Conservation (phyloP, 1,284 basidiomycete genomes). For the Boletus subluridellus region DNA sequence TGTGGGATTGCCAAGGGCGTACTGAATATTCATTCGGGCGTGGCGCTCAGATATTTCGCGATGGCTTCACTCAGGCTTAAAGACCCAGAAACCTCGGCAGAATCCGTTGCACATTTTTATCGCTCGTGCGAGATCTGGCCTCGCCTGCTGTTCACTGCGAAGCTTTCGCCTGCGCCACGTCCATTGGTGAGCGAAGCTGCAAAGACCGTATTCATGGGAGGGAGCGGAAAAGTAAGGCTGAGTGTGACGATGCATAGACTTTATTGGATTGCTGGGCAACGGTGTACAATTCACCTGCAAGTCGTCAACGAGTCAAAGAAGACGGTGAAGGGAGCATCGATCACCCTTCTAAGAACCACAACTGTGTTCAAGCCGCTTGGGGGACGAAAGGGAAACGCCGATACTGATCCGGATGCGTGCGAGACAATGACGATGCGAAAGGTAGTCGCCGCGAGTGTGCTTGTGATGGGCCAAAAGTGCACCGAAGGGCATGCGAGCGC, state of each 20-base stretch:
- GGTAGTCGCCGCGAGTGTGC: constrained; percentile 60
- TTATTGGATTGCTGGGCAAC: constrained; percentile 85
- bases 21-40: constrained; percentile 53
- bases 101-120: constrained; percentile 91
- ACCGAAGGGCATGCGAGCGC: constrained; percentile 71
- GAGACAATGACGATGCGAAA: constrained; percentile 61
- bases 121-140: constrained; percentile 83
- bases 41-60: constrained; percentile 78
- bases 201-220: constrained; percentile 62
- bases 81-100: constrained; percentile 55
- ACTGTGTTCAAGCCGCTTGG: constrained; percentile 61
- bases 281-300: constrained; percentile 68
- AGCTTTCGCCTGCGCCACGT: constrained; percentile 60
- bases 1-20: constrained; percentile 68
- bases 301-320: constrained; percentile 76
- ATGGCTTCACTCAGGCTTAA: constrained; percentile 75
- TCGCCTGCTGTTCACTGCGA: constrained; percentile 62
- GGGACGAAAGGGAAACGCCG: constrained; percentile 32
- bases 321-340: constrained; percentile 63
- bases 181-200: constrained; percentile 62
- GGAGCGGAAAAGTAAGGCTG: constrained; percentile 66
- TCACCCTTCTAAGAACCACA: constrained; percentile 71
- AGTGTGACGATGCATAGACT: constrained; percentile 72
- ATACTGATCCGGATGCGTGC: constrained; percentile 51
- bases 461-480: constrained; percentile 66